Evolutionary conservation across 140 eudicot genomes (phyloP).

Genomic region (Anethum foeniculum): DNA sequence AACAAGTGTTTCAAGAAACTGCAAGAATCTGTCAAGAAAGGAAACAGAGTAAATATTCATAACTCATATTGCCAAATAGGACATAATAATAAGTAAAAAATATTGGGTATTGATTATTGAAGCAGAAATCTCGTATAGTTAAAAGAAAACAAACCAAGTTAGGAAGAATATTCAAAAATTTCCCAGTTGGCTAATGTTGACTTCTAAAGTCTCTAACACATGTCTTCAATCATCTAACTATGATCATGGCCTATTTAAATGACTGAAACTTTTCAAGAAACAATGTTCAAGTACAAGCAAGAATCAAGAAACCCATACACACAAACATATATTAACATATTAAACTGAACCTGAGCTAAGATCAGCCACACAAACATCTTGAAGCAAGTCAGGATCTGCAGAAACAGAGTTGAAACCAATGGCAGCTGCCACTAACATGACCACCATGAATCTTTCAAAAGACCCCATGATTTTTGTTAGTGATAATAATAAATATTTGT

Average conservation of each 20-base stretch:
- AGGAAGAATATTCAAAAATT: neutral
- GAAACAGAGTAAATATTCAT: neutral
- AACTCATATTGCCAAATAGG: neutral
- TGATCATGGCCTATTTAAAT: neutral
- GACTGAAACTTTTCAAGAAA: neutral
- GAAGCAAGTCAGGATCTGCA: slow-evolving; percentile 65
- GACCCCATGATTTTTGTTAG: slow-evolving; percentile 20
- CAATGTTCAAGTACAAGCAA: neutral
- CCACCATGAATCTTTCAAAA: neutral
- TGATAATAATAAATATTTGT: neutral
- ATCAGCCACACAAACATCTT: slow-evolving; percentile 67
- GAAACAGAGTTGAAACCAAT: slow-evolving; percentile 17
- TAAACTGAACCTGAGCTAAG: slow-evolving; percentile 20
- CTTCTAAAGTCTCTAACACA: neutral
- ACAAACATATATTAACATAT: neutral
- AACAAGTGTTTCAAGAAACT: neutral
- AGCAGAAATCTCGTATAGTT: neutral
- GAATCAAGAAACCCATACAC: neutral
- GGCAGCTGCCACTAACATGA: slow-evolving; percentile 13
- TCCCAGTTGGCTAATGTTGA: neutral
- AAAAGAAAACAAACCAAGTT: neutral
- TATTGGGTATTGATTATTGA: neutral
- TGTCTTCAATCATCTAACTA: neutral
- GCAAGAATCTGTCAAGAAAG: neutral
- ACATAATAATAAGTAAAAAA: neutral